phyloP scores from a whole-genome alignment of 2,329 filamentous ascomycete species.

The Lecanoromycetidae sp. region DNA sequence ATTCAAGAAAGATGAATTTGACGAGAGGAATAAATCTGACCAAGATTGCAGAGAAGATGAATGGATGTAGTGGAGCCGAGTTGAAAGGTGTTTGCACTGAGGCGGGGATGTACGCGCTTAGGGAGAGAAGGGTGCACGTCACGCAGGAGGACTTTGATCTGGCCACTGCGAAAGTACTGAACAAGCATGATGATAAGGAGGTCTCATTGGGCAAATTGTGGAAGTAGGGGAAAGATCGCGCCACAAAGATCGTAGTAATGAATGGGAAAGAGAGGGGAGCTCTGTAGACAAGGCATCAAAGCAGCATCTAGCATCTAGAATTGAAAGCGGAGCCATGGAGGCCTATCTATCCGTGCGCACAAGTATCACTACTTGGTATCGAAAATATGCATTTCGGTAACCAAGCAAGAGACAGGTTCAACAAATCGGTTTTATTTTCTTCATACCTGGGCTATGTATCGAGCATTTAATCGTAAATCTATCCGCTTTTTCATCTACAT shows the following conservation, averaged over 20 bases:
- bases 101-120: conserved; percentile 93
- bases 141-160: conserved; percentile 99
- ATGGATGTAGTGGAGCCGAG: conserved; percentile 93
- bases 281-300: no score
- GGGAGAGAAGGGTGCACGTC: conserved; percentile 91
- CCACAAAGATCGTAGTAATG: no score
- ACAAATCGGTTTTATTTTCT: no score
- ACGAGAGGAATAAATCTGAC: conserved; percentile 93
- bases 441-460: neutral
- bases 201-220: conserved; percentile 79
- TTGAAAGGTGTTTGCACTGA: conserved; percentile 98
- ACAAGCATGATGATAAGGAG: conserved; percentile 99
- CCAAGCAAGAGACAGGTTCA: no score
- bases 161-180: conserved; percentile 95
- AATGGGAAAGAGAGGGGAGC: neutral
- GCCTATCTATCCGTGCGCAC: no score
- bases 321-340: no score
- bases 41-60: conserved; percentile 99
- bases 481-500: neutral
- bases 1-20: conserved; percentile 96
- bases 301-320: neutral
- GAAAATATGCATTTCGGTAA: no score
- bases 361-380: no score
- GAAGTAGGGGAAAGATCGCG: conserved; percentile 41
- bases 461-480: neutral